These are phyloP conservation scores for Murraya koenigii DNA, from an alignment of 345 rosid species.

Conservation along the genomic window DNA sequence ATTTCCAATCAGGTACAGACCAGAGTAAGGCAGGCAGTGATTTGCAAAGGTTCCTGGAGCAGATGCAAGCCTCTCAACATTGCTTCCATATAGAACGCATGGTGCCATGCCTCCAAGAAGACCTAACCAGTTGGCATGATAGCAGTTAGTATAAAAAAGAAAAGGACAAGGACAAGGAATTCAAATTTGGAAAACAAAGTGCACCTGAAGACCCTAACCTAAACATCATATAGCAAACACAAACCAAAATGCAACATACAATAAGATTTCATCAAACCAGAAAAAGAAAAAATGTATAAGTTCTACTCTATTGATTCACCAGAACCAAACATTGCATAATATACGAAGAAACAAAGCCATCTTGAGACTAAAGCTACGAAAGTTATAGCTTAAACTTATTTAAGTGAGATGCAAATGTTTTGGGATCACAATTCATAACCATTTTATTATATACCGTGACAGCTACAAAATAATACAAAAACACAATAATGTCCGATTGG, in stretches of 20 bases:
- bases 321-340: background rate
- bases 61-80: constrained; percentile 84
- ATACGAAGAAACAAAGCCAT: background rate
- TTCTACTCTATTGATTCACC: background rate
- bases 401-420: background rate
- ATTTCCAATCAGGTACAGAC: constrained; percentile 69
- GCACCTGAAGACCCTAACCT: background rate
- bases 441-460: background rate
- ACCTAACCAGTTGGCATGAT: constrained; percentile 40
- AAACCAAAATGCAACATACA: background rate
- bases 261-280: background rate
- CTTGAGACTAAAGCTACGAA: background rate
- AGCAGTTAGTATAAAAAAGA: background rate
- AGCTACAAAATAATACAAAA: background rate
- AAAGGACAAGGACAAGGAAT: background rate
- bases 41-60: constrained; percentile 72
- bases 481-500: background rate
- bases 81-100: constrained; percentile 83
- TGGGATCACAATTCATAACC: background rate
- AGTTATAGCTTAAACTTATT: background rate
- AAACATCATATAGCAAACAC: background rate
- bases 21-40: constrained; percentile 73
- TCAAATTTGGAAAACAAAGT: background rate
- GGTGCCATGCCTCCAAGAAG: constrained; percentile 90
- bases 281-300: background rate